Evolutionary conservation across 2,329 filamentous ascomycete species (phyloP), one percentile per base, ranked within the genome.

Genomic region (Aspergillus fructus): DNA sequence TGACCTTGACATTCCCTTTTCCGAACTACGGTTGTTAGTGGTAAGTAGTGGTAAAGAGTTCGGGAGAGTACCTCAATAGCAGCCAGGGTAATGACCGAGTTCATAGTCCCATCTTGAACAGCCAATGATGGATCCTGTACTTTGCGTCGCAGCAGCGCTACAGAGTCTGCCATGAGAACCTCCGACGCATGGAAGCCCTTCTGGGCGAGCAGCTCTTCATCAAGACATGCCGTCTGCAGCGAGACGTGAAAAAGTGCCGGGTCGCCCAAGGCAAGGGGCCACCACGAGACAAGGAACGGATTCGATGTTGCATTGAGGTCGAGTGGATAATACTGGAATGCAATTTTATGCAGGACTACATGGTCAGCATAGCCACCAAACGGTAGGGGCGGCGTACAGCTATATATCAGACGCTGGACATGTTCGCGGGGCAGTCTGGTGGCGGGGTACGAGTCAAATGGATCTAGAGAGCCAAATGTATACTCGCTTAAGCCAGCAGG

Each of bases 261-360:
- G 55, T 85, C 83, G 0, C 74, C 78, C 0, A 85, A 74, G 0
- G 83, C 82, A 1, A 82, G 72, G 0, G 83, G 83, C 83, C 83
- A 85, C 83, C 83, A 85, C 0, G 82, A 84, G 6, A 84, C 71
- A 17, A 85, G 70, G 59, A 85, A 85, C 0, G 83, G 83, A 61
- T 85, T 85, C 7, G 83, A 82, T 0, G 68, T 68, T n/a, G 75
- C 64, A 58, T 74, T 78, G 7, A 83, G 70, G 51, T 85, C 83
- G 19, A 85, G 71, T 0, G 83, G 83, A 62, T 85, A 85, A 63
- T 85, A 85, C 60, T 85, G 79, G 50, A 85, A 85, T 0, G 83
- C 81, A 47, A 86, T 85, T 45, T 80, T 83, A 42, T 79, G 76
- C 3, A 85, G 70, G 59, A 86, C 83, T 84, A 53, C 11, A 41